Evolutionary conservation across 75 land plant genomes (phyloP), one percentile per base, ranked within the genome.

Genomic region (Pinus taeda): DNA sequence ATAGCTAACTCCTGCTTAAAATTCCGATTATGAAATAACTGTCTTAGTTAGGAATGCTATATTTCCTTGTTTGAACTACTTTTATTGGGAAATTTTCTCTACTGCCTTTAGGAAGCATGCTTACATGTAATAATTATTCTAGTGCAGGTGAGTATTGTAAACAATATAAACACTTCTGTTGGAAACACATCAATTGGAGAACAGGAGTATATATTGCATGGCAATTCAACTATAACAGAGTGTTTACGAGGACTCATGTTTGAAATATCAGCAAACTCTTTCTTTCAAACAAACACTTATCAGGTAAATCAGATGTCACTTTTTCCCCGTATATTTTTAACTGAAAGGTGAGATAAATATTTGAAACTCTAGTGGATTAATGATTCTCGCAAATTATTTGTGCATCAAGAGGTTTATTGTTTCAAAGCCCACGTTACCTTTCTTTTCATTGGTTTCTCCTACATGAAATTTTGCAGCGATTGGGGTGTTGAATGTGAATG

Each of bases 181-280:
- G 94, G 93, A 15, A 92, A 88, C 78, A 92, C 94, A 55, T 86
- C 94, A 22, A 79, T 87, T 60, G 97, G 97, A 13, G 97, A 96
- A 78, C 78, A 88, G 59, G 97, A 96, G 76, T 81, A 94, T 82
- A 80, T 83, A 37, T 77, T 96, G 26, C 85, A 87, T 85, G 98
- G 98, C 2, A 84, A 79, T 57, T 78, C 87, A 37, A 88, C 82
- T 37, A 96, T 96, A 64, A 89, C 91, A 24, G 98, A 96, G 73
- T 82, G 55, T n/a, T 79, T 94, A 60, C 81, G 95, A 76, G 92
- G 93, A 39, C 90, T 94, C 29, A 81, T 82, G 2, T 96, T 96
- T 74, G 91, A 94, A 80, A 94, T 96, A 74, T 96, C 98, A 59
- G 98, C 98, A 14, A 96, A 96, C 78, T 96, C 98, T 67, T 96